These are phyloP conservation scores for Leptodermis oblonga DNA, from an alignment of 257 asterid species.

Conservation along the genomic window DNA sequence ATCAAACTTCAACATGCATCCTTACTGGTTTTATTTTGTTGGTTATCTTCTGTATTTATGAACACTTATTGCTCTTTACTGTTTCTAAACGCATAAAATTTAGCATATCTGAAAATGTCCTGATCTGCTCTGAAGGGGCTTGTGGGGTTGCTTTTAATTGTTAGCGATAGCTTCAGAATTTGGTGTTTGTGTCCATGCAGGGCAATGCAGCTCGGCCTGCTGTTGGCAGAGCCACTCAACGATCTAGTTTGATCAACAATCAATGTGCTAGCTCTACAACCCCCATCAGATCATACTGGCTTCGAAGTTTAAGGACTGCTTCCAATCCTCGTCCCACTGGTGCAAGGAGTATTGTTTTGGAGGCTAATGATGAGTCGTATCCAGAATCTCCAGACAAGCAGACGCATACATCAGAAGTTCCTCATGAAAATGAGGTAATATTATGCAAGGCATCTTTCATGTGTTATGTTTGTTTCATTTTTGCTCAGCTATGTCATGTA, in stretches of 20 bases:
- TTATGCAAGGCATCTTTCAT: background rate
- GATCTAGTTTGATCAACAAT: background rate
- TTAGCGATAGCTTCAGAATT: background rate
- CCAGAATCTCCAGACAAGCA: background rate
- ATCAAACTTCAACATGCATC: too few relatives aligned
- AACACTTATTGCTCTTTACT: background rate
- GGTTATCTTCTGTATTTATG: too few relatives aligned
- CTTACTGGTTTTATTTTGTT: too few relatives aligned
- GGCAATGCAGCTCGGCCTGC: background rate
- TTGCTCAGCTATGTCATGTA: background rate
- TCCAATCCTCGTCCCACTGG: too few relatives aligned
- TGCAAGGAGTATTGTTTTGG: background rate
- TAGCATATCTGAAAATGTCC: background rate
- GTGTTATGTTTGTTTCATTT: background rate
- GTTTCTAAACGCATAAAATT: background rate
- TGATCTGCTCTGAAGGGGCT: background rate
- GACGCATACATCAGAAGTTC: background rate
- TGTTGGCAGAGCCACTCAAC: background rate
- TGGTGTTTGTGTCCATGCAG: background rate
- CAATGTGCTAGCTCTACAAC: background rate
- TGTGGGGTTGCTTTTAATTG: background rate
- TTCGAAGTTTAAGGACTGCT: too few relatives aligned
- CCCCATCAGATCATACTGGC: background rate
- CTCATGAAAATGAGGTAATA: background rate
- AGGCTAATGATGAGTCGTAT: background rate